Percentiles rank a stretch among this genome's conserved stretches.
phyloP scores from a whole-genome alignment of 495 filamentous ascomycete species.

The Terfezia boudieri region DNA sequence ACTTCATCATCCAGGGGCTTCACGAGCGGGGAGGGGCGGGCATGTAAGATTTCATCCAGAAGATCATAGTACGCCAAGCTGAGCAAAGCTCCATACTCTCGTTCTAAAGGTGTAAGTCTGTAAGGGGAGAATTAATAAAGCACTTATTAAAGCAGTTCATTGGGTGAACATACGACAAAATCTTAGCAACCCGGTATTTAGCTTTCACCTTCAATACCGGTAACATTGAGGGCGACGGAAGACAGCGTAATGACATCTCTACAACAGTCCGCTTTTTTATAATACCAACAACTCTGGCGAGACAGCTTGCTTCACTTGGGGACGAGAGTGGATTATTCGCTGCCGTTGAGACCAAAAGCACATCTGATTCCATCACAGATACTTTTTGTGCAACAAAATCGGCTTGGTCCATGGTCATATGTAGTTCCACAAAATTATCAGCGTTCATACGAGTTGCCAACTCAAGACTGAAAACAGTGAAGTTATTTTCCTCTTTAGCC shows the following conservation, averaged over 20 bases:
- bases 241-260: constrained; percentile 63
- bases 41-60: constrained; percentile 69
- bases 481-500: constrained; percentile 60
- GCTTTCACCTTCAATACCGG: not conserved
- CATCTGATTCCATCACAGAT: constrained; percentile 44
- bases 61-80: constrained; percentile 88
- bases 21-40: constrained; percentile 70
- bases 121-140: constrained; percentile 27
- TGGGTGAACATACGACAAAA: constrained; percentile 26
- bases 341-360: constrained; percentile 60
- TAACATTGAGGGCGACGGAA: constrained; percentile 33
- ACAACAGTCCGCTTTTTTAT: constrained; percentile 53
- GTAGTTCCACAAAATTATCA: constrained; percentile 81
- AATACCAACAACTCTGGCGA: constrained; percentile 61
- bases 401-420: constrained; percentile 52
- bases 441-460: constrained; percentile 67
- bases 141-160: constrained; percentile 7
- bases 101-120: constrained; percentile 76
- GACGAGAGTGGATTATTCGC: constrained; percentile 36
- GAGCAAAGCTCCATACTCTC: constrained; percentile 79
- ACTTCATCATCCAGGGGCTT: constrained; percentile 52
- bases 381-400: constrained; percentile 25
- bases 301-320: constrained; percentile 46
- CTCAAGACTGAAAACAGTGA: constrained; percentile 61
- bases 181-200: constrained; percentile 17